These are phyloP conservation scores for Pseudisothecium myosuroides DNA, from an alignment of 225 moss, liverwort and hornwort species.

Conservation along the genomic window DNA sequence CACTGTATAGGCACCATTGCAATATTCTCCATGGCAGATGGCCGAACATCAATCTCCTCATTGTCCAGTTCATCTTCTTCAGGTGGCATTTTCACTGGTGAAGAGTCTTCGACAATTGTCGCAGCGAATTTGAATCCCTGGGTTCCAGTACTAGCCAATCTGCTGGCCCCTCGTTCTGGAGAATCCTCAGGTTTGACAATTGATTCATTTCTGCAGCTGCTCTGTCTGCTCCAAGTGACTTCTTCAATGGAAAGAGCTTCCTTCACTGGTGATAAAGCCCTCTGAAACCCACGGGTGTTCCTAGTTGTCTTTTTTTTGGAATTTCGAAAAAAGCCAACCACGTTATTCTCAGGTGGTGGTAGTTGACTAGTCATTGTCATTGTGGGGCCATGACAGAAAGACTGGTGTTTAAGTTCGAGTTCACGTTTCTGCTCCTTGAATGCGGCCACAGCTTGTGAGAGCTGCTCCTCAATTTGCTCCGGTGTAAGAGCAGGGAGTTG, in stretches of 20 bases:
- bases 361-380: background rate
- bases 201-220: background rate
- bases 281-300: slow-evolving; percentile 21
- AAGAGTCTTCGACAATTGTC: slow-evolving; percentile 9
- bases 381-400: slow-evolving; percentile 23
- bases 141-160: background rate
- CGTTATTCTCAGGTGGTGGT: background rate
- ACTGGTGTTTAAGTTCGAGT: slow-evolving; percentile 24
- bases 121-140: slow-evolving; percentile 24
- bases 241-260: slow-evolving; percentile 45
- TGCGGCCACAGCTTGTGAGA: slow-evolving; percentile 32
- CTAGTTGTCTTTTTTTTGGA: slow-evolving; percentile 11
- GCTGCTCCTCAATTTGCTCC: slow-evolving; percentile 39
- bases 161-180: background rate
- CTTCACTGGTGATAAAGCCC: slow-evolving; percentile 36
- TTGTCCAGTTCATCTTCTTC: background rate
- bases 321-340: slow-evolving; percentile 14
- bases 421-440: slow-evolving; percentile 38
- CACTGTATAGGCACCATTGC: slow-evolving; percentile 39
- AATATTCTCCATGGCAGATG: slow-evolving; percentile 16
- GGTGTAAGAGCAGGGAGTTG: slow-evolving; percentile 7
- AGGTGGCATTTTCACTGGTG: background rate
- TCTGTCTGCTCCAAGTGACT: slow-evolving; percentile 35
- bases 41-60: background rate
- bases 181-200: background rate